Conservation (phyloP, 495 filamentous ascomycete genomes). For the Penicillium mononematosum region DNA sequence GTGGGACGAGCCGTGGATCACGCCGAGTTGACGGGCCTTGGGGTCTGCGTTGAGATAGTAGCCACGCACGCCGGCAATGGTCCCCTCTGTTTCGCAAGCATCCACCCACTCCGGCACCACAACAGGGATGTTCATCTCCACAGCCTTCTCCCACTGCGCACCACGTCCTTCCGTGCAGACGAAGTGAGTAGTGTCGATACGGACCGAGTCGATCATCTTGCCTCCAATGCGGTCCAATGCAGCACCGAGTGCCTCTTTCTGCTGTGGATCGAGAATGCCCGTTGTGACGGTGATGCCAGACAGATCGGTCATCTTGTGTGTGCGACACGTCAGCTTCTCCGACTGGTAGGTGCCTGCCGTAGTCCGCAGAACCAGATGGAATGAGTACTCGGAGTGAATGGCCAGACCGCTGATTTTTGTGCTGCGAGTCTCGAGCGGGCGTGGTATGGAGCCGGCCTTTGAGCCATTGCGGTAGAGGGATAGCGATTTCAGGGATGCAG, state of each 20-base stretch:
- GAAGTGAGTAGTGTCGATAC: constrained; percentile 98
- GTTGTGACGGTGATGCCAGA: constrained; percentile 94
- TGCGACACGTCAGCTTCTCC: constrained; percentile 80
- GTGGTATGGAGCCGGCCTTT: constrained; percentile 92
- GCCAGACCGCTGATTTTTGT: constrained; percentile 98
- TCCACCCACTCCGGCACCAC: constrained; percentile 98
- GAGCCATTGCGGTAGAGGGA: constrained; percentile 92
- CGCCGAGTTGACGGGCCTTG: constrained; percentile 57
- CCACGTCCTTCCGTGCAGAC: constrained; percentile 96
- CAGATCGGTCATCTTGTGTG: constrained; percentile 98
- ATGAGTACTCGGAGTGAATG: constrained; percentile 91
- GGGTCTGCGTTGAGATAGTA: constrained; percentile 94
- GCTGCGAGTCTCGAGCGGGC: constrained; percentile 76
- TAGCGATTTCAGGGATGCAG: constrained; percentile 81
- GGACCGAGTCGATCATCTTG: constrained; percentile 83
- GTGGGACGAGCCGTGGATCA: constrained; percentile 39
- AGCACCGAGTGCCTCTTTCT: constrained; percentile 68
- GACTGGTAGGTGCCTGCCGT: constrained; percentile 83
- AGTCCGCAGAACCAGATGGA: constrained; percentile 88
- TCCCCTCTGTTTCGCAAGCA: constrained; percentile 88
- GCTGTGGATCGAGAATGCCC: constrained; percentile 73
- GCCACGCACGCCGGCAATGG: constrained; percentile 88
- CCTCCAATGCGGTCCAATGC: constrained; percentile 88
- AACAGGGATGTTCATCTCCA: constrained; percentile 97
- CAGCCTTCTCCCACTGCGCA: constrained; percentile 87